phyloP scores from a whole-genome alignment of 148 eudicot species.

The Vaccinium macrocarpon region DNA sequence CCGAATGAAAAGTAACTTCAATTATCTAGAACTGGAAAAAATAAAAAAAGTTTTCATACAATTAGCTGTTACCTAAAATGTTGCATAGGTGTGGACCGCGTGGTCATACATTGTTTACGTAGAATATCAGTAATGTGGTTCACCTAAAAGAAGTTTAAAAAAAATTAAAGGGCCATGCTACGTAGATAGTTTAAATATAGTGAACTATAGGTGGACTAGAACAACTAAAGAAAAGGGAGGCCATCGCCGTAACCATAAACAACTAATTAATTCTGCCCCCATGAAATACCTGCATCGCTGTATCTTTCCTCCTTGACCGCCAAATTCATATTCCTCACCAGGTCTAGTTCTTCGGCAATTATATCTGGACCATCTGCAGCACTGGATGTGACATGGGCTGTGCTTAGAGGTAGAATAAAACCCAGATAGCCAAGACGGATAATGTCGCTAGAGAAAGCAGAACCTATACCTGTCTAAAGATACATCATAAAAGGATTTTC shows the following conservation, averaged over 20 bases:
- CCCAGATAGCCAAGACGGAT: neutral
- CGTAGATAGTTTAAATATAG: neutral
- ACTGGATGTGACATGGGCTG: conserved; percentile 31
- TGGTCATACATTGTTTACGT: neutral
- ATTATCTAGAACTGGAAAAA: neutral
- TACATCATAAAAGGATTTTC: conserved; percentile 64
- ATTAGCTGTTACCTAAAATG: neutral
- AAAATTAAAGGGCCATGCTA: neutral
- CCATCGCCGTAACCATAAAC: neutral
- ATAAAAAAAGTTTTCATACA: neutral
- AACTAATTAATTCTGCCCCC: neutral
- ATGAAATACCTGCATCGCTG: conserved; percentile 61
- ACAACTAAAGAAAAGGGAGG: neutral
- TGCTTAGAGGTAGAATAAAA: conserved; percentile 15
- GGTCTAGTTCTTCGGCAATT: conserved; percentile 52
- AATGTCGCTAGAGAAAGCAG: neutral
- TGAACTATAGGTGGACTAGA: neutral
- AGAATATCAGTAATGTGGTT: neutral
- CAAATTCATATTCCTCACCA: conserved; percentile 51
- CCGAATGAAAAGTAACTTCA: neutral
- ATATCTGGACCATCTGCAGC: conserved; percentile 69
- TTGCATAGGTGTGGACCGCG: neutral
- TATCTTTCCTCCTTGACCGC: conserved; percentile 77
- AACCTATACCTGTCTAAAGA: conserved; percentile 56
- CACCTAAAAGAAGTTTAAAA: neutral